These are phyloP conservation scores for Colletotrichum tabaci DNA, from an alignment of 2,329 filamentous ascomycete genomes.

Conservation along the genomic window DNA sequence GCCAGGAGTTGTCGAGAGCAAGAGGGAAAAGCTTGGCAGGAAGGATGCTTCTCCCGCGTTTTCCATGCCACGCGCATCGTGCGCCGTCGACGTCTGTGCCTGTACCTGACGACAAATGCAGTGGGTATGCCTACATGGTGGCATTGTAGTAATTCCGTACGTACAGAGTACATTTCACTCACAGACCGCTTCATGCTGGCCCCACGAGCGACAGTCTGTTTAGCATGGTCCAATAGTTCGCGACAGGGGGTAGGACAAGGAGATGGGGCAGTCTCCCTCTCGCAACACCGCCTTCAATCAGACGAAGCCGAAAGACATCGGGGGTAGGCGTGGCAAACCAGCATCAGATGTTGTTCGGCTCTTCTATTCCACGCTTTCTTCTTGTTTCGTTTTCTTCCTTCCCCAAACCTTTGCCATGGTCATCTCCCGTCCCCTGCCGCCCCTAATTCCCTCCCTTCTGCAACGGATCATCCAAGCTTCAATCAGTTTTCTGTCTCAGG, in stretches of 20 bases:
- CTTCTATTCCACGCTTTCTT: neutral
- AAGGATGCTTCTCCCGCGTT: slow-evolving; percentile 11
- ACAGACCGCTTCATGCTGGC: slow-evolving; percentile 10
- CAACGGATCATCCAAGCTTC: slow-evolving; percentile 9
- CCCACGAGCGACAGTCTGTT: neutral
- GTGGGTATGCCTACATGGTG: too few species aligned
- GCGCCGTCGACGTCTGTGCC: neutral
- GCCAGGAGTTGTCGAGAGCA: neutral
- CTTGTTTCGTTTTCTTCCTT: slow-evolving; percentile 1
- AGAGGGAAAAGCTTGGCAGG: neutral
- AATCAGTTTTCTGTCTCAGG: slow-evolving; percentile 4
- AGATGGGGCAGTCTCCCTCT: neutral
- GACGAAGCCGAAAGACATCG: neutral
- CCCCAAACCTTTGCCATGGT: slow-evolving; percentile 4
- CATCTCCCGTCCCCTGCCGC: neutral
- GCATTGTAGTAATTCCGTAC: too few species aligned
- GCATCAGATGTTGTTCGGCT: neutral
- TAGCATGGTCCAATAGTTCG: slow-evolving; percentile 18
- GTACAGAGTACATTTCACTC: neutral
- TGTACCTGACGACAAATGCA: neutral
- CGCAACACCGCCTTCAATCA: neutral
- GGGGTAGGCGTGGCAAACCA: neutral
- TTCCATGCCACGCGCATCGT: neutral
- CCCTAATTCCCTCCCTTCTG: neutral
- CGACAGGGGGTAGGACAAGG: neutral